Percentiles rank a stretch among this genome's conserved stretches.
Conservation (phyloP, 2,329 filamentous ascomycete genomes). For the Xylariaceae sp. region DNA sequence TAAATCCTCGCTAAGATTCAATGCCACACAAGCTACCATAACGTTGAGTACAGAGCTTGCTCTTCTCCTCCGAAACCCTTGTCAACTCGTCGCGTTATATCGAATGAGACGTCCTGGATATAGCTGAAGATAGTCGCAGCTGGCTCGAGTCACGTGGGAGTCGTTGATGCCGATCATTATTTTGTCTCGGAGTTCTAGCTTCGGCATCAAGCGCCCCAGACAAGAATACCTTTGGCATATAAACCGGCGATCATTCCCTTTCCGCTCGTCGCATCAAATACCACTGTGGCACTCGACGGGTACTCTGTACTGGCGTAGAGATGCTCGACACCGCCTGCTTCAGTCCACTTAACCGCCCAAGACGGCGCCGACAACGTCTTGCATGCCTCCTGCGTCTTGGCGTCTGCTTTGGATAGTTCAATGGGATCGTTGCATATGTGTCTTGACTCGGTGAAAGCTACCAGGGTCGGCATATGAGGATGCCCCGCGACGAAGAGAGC, state of each 20-base stretch:
- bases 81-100: no score
- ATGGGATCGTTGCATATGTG: conserved; percentile 32
- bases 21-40: no score
- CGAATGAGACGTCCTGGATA: no score
- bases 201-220: conserved; percentile 21
- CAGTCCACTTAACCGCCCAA: conserved; percentile 35
- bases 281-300: conserved; percentile 33
- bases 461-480: conserved; percentile 32
- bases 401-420: conserved; percentile 24
- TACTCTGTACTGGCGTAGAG: conserved; percentile 34
- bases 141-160: no score
- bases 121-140: no score
- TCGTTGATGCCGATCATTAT: no score
- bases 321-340: conserved; percentile 28
- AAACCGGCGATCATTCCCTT: conserved; percentile 36
- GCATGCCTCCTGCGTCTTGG: conserved; percentile 19
- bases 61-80: no score
- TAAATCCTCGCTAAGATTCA: no score
- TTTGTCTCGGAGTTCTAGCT: no score
- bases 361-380: conserved; percentile 14
- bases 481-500: conserved; percentile 39
- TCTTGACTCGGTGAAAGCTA: conserved; percentile 30
- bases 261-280: conserved; percentile 26
- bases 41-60: no score
- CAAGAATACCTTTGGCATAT: conserved; percentile 34